phyloP scores from a whole-genome alignment of 1,139 yeast genomes.

The Suhomyces chickasaworum region DNA sequence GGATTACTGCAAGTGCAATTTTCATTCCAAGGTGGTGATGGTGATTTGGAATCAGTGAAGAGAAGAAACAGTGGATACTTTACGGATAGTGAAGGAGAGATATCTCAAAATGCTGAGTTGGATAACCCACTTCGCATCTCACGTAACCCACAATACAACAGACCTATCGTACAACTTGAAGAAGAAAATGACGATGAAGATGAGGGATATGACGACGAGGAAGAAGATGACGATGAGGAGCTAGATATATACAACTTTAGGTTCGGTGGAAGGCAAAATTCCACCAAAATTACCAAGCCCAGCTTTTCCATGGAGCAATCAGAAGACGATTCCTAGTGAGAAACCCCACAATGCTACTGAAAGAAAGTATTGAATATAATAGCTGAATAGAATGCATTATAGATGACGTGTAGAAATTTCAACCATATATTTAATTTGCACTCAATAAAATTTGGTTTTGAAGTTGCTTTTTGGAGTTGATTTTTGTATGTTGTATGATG shows the following conservation, averaged over 20 bases:
- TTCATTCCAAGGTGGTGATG: slow-evolving; percentile 7
- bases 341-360: neutral
- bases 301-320: neutral
- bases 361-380: neutral
- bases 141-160: neutral
- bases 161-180: neutral
- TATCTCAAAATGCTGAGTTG: neutral
- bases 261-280: slow-evolving; percentile 1
- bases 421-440: too few species aligned
- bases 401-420: neutral
- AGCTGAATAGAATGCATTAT: neutral
- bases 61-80: slow-evolving; percentile 13
- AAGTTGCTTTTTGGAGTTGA: too few species aligned
- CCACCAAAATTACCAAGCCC: too few species aligned
- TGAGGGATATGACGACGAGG: slow-evolving; percentile 8
- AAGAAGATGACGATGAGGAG: slow-evolving; percentile 7
- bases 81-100: slow-evolving; percentile 9
- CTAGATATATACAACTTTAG: slow-evolving; percentile 11
- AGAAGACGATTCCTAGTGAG: neutral
- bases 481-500: too few species aligned
- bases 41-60: slow-evolving; percentile 9
- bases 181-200: neutral
- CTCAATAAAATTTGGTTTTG: too few species aligned
- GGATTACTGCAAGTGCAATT: slow-evolving; percentile 8
- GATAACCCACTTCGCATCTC: neutral